A percentile compares a stretch with the other conserved stretches of the same genome.
Conservation (phyloP, 2,329 filamentous ascomycete genomes). For the Fusarium albosuccineum region DNA sequence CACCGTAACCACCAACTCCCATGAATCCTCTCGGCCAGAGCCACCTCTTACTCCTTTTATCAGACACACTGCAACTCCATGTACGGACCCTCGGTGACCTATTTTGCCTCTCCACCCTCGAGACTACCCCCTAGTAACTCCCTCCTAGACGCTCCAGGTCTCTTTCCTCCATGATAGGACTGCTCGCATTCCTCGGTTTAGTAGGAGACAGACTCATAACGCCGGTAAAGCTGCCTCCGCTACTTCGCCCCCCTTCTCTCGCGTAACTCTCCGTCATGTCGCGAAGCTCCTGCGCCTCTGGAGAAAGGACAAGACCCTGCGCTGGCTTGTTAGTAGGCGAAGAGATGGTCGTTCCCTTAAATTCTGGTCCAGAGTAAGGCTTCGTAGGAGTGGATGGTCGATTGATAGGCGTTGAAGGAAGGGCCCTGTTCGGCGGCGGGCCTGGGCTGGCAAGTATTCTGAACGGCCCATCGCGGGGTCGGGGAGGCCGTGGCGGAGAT, state of each 20-base stretch:
- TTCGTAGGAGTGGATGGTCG: constrained; percentile 31
- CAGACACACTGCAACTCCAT: background rate
- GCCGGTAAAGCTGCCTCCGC: constrained; percentile 53
- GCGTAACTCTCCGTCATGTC: constrained; percentile 50
- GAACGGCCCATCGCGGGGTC: constrained; percentile 23
- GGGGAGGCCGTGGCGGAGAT: constrained; percentile 30
- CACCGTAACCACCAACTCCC: background rate
- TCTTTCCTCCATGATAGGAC: constrained; percentile 37
- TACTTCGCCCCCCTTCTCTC: constrained; percentile 42
- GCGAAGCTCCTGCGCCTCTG: constrained; percentile 47
- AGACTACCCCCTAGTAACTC: constrained; percentile 33
- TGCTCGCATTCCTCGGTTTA: constrained; percentile 10
- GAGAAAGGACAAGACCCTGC: constrained; percentile 30
- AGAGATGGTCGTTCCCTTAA: constrained; percentile 20
- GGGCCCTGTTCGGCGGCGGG: constrained; percentile 60
- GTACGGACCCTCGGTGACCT: background rate
- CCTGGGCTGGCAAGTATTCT: constrained; percentile 52
- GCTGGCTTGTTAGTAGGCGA: constrained; percentile 25
- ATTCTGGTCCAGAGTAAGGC: constrained; percentile 15
- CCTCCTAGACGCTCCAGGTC: constrained; percentile 48
- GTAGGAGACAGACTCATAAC: constrained; percentile 18
- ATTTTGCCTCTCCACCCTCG: background rate
- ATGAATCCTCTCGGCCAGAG: background rate
- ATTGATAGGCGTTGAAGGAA: constrained; percentile 45
- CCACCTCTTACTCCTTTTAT: background rate